Conservation (phyloP, 108 stramenopile genomes). For the Chaetoceros muelleri region DNA sequence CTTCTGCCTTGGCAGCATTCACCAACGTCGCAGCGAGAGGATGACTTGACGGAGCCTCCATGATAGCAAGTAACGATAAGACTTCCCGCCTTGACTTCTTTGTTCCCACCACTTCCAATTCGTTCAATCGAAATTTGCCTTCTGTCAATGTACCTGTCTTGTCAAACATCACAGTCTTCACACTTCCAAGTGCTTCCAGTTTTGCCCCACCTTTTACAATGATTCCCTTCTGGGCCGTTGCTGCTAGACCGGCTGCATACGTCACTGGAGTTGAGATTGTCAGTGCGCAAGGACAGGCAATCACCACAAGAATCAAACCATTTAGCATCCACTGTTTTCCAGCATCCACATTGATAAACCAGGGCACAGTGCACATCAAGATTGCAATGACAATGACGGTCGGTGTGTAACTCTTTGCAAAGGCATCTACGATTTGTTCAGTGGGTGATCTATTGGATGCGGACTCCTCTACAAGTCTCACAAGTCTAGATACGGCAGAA, state of each 20-base stretch:
- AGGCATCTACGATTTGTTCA: constrained; percentile 79
- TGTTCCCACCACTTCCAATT: constrained; percentile 39
- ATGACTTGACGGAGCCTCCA: constrained; percentile 78
- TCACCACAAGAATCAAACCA: constrained; percentile 81
- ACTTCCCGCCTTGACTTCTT: constrained; percentile 34
- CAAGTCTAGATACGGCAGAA: constrained; percentile 65
- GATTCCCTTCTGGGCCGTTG: constrained; percentile 76
- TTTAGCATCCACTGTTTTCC: constrained; percentile 62
- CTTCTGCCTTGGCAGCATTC: constrained; percentile 62
- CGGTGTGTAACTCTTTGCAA: constrained; percentile 84
- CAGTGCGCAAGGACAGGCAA: constrained; percentile 93
- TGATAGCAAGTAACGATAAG: constrained; percentile 54
- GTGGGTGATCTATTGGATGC: constrained; percentile 76
- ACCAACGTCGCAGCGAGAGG: constrained; percentile 72
- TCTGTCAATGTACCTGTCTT: constrained; percentile 86
- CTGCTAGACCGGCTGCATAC: constrained; percentile 81
- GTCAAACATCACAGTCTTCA: constrained; percentile 65
- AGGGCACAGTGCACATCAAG: constrained; percentile 71
- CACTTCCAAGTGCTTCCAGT: constrained; percentile 75
- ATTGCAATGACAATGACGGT: constrained; percentile 54
- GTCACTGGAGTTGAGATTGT: constrained; percentile 86
- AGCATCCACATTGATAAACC: constrained; percentile 50
- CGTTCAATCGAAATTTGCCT: constrained; percentile 56
- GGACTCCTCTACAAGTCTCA: constrained; percentile 74
- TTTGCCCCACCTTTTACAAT: constrained; percentile 76